Evolutionary conservation across 352 stramenopile genomes (phyloP), one percentile per base, ranked within the genome.

Genomic region (Globisporangium abappressorium): DNA sequence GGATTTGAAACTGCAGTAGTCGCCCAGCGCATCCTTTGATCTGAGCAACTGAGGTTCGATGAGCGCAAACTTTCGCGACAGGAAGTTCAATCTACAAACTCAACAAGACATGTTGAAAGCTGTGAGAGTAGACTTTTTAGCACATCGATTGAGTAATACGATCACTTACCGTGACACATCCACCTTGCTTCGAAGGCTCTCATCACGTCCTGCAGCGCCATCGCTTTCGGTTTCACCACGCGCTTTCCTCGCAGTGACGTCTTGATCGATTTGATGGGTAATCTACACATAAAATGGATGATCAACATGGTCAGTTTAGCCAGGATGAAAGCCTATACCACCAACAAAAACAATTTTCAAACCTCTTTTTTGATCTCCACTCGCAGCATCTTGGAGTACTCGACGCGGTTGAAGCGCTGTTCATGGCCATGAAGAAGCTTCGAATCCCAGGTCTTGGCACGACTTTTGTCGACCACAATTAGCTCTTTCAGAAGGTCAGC

Each of bases 281-380:
- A 92, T 81, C 79, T 90, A 59, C 18, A 55, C 2, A 57, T 14
- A 47, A 33, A 33, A 33, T 33, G 30, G 3, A 15, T 3, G 3
- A 28, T 26, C 7, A 26, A 61, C 0, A 28, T n/a, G 36, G 30
- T 61, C 30, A 61, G 30, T 33, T 33, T 5, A 26, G 15, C 8
- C 20, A n/a, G 4, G 24, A 26, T 4, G 46, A 9, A 36, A 14
- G 33, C 15, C 7, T 33, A 49, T 66, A 12, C 2, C 33, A 26
- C 24, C 24, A 26, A 26, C 24, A 18, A n/a, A 64, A 1, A 2
- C 20, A 46, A 38, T 7, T 28, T n/a, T 62, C 59, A 30, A 68
- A 91, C 84, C 76, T 94, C 82, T 46, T 88, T 89, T 58, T 91
- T 89, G 60, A 94, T 92, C 53, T 91, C 84, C 3, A 70, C 12